phyloP scores from a whole-genome alignment of 1,139 yeast genomes.

The Taphrina communis region DNA sequence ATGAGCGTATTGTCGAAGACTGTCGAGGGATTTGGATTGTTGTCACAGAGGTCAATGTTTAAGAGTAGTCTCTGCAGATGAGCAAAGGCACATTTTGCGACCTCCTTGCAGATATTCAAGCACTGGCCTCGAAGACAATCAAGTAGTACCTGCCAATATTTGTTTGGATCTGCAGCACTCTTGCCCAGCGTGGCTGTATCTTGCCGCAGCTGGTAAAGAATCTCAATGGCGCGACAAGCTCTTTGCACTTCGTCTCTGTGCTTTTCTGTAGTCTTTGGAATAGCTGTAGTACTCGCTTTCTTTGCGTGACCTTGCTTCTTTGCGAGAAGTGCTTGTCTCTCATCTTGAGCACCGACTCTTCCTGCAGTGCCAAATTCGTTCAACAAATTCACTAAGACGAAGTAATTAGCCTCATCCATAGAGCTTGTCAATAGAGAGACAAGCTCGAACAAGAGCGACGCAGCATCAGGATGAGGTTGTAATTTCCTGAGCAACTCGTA shows the following conservation, averaged over 20 bases:
- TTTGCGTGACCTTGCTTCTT: conserved; percentile 1
- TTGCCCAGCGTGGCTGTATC: conserved; percentile 40
- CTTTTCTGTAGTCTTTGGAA: conserved; percentile 17
- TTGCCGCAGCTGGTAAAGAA: conserved; percentile 45
- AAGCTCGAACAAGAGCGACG: conserved; percentile 60
- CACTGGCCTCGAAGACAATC: conserved; percentile 86
- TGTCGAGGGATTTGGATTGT: conserved; percentile 8
- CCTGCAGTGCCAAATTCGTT: conserved; percentile 86
- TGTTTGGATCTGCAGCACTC: conserved; percentile 8
- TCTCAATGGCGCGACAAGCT: conserved; percentile 66
- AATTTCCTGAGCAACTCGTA: conserved; percentile 43
- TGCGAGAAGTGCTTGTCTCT: conserved; percentile 33
- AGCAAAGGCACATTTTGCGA: conserved; percentile 65
- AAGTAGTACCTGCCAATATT: conserved; percentile 46
- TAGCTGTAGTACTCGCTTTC: conserved; percentile 2
- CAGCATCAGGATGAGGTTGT: conserved; percentile 49
- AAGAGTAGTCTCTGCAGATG: conserved; percentile 57
- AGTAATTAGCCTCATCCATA: conserved; percentile 59
- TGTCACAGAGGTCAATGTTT: conserved; percentile 6
- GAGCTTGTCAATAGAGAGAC: conserved; percentile 57
- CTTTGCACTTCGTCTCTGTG: conserved; percentile 61
- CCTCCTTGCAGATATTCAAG: conserved; percentile 81
- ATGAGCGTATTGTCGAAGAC: conserved; percentile 26
- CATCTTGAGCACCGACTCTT: conserved; percentile 50
- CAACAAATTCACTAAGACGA: conserved; percentile 67